phyloP scores from a whole-genome alignment of 768 basidiomycete genomes.

The Botryobasidium botryosum region DNA sequence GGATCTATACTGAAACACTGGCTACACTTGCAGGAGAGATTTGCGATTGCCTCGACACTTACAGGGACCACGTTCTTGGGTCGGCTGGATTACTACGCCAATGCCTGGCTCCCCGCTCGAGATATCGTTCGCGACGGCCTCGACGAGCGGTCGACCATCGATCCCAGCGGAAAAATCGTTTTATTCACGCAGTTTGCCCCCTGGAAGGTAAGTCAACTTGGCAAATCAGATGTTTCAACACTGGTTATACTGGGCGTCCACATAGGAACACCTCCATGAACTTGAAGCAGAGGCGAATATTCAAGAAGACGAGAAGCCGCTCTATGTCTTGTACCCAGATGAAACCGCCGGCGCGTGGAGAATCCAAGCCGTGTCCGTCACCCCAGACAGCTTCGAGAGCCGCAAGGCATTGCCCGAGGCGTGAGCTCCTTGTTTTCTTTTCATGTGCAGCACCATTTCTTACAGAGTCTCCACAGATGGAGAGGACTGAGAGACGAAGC shows the following conservation, averaged over 20 bases:
- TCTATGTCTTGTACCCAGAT: conserved; percentile 85
- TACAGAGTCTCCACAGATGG: conserved; percentile 32
- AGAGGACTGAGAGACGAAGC: conserved; percentile 77
- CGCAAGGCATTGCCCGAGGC: conserved; percentile 82
- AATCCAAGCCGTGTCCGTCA: conserved; percentile 75
- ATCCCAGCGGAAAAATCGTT: conserved; percentile 61
- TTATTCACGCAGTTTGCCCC: conserved; percentile 66
- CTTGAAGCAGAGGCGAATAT: conserved; percentile 46
- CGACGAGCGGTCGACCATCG: conserved; percentile 36
- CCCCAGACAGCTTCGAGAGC: conserved; percentile 73
- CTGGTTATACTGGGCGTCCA: not conserved
- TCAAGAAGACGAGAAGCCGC: conserved; percentile 34
- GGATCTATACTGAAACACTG: not conserved
- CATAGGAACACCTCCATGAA: conserved; percentile 80
- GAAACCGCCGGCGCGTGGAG: conserved; percentile 66
- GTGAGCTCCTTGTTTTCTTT: conserved; percentile 13
- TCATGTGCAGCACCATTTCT: not conserved
- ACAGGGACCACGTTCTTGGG: conserved; percentile 74
- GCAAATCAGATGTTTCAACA: too few relatives aligned
- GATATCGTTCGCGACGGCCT: conserved; percentile 52
- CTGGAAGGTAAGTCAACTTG: conserved; percentile 53
- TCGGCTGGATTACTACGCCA: conserved; percentile 63
- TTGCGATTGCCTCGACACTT: conserved; percentile 61
- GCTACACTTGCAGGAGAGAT: conserved; percentile 34
- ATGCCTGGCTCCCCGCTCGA: conserved; percentile 86